A percentile compares a stretch with the other conserved stretches of the same genome.
Conservation (phyloP, 345 rosid genomes). For the Citrus unshiu region DNA sequence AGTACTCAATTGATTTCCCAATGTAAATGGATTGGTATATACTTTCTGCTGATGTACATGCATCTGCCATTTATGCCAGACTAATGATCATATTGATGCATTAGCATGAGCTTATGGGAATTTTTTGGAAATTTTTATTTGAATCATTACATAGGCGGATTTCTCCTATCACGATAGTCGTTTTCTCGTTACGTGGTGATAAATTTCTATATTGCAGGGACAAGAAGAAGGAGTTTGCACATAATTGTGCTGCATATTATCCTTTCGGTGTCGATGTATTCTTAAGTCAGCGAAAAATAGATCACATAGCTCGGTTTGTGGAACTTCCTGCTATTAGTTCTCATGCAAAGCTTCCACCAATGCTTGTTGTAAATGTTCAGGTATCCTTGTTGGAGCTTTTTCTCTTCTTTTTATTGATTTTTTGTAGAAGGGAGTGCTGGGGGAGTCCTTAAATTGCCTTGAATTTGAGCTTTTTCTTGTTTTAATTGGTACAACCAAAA, state of each 20-base stretch:
- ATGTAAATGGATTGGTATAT: not conserved
- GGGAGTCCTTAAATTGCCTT: not conserved
- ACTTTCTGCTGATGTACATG: not conserved
- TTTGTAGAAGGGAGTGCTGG: not conserved
- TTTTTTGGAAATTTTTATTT: not conserved
- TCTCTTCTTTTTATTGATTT: not conserved
- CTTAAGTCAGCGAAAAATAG: constrained; percentile 62
- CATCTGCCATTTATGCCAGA: not conserved
- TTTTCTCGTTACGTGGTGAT: not conserved
- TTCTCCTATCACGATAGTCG: not conserved
- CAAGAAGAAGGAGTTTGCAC: constrained; percentile 81
- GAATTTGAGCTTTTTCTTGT: not conserved
- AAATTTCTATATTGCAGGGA: constrained; percentile 52
- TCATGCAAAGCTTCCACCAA: constrained; percentile 58
- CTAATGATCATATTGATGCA: constrained; percentile 6
- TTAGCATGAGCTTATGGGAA: not conserved
- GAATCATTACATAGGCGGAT: not conserved
- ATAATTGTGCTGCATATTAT: constrained; percentile 76
- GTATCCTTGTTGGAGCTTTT: constrained; percentile 27
- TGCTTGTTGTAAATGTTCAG: constrained; percentile 92
- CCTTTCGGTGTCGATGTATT: constrained; percentile 93
- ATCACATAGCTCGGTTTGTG: constrained; percentile 75
- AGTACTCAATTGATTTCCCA: not conserved
- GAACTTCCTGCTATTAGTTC: constrained; percentile 59
- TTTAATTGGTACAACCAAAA: not conserved